Evolutionary conservation across 2,329 filamentous ascomycete genomes (phyloP), one percentile per base, ranked within the genome.

Genomic region (Penicillium concentricum): DNA sequence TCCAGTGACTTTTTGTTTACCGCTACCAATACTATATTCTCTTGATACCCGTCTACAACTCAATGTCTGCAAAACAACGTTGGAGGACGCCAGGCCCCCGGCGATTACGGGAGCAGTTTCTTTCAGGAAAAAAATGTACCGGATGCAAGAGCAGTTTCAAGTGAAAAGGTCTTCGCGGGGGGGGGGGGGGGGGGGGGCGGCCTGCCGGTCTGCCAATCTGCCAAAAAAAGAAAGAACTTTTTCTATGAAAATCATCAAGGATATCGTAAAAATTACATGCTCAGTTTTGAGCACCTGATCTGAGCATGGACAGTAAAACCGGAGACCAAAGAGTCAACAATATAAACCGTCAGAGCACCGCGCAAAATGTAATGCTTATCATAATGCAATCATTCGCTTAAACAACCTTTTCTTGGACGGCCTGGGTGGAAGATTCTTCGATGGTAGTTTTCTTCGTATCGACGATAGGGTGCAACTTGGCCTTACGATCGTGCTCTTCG

Each of bases 401-500:
- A 47, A 67, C 45, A 26, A 73, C 13, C 15, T 12, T 66, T 80
- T 76, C 61, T 78, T 78, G 20, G 91, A 41, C 20, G 6, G 20
- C 20, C 20, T 16, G 6, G 28, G 43, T 15, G 15, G 42, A 30
- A 26, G n/a, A 2, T 10, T 45, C 12, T 32, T 20, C 16, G 41
- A 13, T 9, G 22, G 16, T 43, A 43, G 41, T 9, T 2, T 7
- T 13, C 22, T 42, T n/a, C 5, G 20, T 16, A 7, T 16, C 26
- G 8, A 46, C 43, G 43, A 46, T 46, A 49, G 73, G 70, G 57
- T 71, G 67, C 66, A 80, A 75, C 60, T 78, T 78, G 18, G 91
- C 89, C 56, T 87, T 73, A 58, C 79, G 77, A 77, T 97, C 93
- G 74, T 97, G 93, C 82, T 92, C 90, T 28, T 96, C 91, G 71